Evolutionary conservation across 257 asterid species (phyloP).

Genomic region (Vinca minor): DNA sequence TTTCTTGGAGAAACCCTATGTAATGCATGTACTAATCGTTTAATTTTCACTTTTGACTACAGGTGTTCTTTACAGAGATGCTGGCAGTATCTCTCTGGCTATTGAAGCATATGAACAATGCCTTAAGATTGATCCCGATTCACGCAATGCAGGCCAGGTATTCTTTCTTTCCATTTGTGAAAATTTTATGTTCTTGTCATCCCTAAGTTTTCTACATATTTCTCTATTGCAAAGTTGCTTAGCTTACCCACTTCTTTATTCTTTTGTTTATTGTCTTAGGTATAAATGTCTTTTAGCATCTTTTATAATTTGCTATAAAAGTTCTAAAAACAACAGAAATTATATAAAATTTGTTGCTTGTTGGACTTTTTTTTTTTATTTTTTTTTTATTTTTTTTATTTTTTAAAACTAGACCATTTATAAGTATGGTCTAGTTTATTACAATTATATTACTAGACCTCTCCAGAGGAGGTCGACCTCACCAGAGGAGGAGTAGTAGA

Average conservation of each 20-base stretch:
- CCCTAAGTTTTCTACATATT: background rate
- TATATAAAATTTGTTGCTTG: no score
- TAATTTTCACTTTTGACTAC: constrained; percentile 21
- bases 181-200: background rate
- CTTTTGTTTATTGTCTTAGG: background rate
- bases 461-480: no score
- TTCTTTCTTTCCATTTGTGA: constrained; percentile 18
- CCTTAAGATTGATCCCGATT: constrained; percentile 95
- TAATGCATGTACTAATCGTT: background rate
- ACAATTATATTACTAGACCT: no score
- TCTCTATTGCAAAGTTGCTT: constrained; percentile 2
- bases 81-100: constrained; percentile 88
- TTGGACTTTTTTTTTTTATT: no score
- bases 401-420: no score
- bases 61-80: constrained; percentile 99
- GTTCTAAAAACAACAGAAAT: background rate
- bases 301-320: background rate
- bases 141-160: constrained; percentile 99
- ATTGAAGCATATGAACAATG: constrained; percentile 99
- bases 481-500: no score
- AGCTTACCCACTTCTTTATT: background rate
- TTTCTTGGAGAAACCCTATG: background rate
- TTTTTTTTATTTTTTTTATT: no score
- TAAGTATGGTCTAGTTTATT: no score
- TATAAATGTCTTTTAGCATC: background rate